Conservation (phyloP, 2,329 filamentous ascomycete species). For the Talaromyces funiculosus region DNA sequence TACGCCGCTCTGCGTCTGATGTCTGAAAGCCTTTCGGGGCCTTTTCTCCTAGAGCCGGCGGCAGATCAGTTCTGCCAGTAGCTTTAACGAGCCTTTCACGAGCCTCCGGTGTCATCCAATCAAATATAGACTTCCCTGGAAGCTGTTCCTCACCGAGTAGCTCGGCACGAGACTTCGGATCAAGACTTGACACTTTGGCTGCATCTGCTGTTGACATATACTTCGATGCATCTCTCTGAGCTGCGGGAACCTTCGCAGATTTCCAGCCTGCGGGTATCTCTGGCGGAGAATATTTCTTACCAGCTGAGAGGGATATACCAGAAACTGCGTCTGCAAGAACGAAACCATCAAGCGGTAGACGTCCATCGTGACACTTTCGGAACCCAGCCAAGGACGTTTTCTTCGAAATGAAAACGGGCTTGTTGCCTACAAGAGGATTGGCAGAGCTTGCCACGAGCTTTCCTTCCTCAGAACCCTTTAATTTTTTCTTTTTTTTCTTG, state of each 20-base stretch:
- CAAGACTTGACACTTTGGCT: conserved; percentile 68
- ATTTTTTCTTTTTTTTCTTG: conserved; percentile 68
- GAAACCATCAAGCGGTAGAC: conserved; percentile 74
- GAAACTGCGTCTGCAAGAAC: conserved; percentile 56
- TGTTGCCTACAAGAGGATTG: conserved; percentile 60
- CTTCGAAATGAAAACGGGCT: conserved; percentile 71
- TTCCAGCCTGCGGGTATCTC: conserved; percentile 59
- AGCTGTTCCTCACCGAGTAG: conserved; percentile 74
- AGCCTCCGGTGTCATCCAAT: conserved; percentile 74
- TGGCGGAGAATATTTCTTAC: conserved; percentile 42
- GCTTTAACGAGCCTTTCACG: conserved; percentile 70
- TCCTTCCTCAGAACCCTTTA: conserved; percentile 30
- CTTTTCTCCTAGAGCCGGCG: conserved; percentile 68
- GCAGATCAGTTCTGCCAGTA: conserved; percentile 71
- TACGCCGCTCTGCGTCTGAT: conserved; percentile 58
- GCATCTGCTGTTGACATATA: conserved; percentile 69
- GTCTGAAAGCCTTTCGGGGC: conserved; percentile 58
- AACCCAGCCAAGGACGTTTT: conserved; percentile 49
- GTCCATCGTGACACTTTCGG: conserved; percentile 75
- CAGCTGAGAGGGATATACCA: conserved; percentile 42
- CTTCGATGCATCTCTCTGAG: conserved; percentile 26
- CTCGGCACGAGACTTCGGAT: conserved; percentile 70
- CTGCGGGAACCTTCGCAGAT: conserved; percentile 49
- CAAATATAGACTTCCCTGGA: conserved; percentile 91
- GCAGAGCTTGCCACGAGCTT: conserved; percentile 44